Conservation (phyloP, 768 basidiomycete genomes). For the Flagelloscypha sp. region DNA sequence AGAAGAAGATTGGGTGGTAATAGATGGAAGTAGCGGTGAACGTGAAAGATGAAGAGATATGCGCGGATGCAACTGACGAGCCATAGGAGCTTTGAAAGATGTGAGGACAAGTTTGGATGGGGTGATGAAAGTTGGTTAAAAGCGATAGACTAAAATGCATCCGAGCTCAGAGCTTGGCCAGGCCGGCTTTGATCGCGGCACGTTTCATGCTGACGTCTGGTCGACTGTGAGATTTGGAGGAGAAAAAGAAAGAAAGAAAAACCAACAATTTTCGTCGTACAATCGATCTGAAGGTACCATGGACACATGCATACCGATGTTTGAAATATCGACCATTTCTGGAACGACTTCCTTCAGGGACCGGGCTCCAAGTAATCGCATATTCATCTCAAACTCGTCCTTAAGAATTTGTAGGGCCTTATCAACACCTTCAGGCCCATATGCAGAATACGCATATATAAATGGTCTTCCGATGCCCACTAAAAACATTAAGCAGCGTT, state of each 20-base stretch:
- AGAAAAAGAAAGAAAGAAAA: constrained; percentile 4
- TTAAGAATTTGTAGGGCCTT: constrained; percentile 69
- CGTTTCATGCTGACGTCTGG: background rate
- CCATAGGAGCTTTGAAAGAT: background rate
- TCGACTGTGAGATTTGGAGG: background rate
- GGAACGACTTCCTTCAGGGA: constrained; percentile 74
- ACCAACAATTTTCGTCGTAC: constrained; percentile 76
- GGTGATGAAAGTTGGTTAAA: background rate
- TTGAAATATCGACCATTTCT: constrained; percentile 83
- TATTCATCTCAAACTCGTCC: constrained; percentile 99
- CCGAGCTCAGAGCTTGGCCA: background rate
- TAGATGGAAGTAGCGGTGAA: background rate
- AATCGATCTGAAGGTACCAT: constrained; percentile 66
- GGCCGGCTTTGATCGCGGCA: background rate
- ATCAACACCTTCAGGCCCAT: constrained; percentile 83
- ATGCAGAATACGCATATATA: constrained; percentile 81
- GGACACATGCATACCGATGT: constrained; percentile 56
- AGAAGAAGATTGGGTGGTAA: background rate
- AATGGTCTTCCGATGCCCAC: constrained; percentile 85
- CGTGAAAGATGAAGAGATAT: background rate
- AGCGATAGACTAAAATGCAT: background rate
- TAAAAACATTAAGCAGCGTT: constrained; percentile 11
- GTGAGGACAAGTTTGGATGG: too few species aligned
- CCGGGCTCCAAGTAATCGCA: constrained; percentile 83
- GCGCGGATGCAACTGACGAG: background rate